Evolutionary conservation across 331 rosid species (phyloP).

Genomic region (Spiraea crenata): DNA sequence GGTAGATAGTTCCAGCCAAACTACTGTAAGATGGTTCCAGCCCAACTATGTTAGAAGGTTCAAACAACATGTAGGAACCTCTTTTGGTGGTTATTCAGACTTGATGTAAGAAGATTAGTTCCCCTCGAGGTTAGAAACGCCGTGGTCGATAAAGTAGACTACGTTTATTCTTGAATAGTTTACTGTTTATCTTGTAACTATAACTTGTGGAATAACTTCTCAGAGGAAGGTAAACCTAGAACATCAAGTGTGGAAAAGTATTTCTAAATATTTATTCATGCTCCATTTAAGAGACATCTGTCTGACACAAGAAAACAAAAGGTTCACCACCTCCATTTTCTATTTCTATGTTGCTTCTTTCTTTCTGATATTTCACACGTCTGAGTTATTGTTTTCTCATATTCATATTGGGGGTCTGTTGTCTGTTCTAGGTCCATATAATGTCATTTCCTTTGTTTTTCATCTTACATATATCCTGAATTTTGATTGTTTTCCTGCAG

Average conservation of each 20-base stretch:
- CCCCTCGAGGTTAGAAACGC: not conserved
- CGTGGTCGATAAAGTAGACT: not conserved
- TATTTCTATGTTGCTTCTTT: not conserved
- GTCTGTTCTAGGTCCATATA: not conserved
- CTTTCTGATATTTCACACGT: not conserved
- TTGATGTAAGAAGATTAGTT: no score
- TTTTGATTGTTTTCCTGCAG: conserved; percentile 53
- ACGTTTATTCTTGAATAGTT: not conserved
- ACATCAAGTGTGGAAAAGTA: no score
- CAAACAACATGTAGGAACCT: not conserved
- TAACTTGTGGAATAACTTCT: no score
- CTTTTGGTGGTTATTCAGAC: not conserved
- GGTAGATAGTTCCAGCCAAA: not conserved
- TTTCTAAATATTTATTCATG: no score
- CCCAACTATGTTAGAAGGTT: not conserved
- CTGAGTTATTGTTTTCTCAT: not conserved
- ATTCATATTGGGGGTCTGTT: not conserved
- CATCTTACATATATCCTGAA: conserved; percentile 17
- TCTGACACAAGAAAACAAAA: not conserved
- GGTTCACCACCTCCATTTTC: not conserved
- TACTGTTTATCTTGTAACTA: not conserved
- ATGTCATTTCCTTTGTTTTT: conserved; percentile 15
- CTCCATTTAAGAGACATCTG: no score
- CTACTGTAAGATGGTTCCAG: not conserved
- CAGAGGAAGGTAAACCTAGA: no score